These are phyloP conservation scores for Penicillium sp. DNA, from an alignment of 2,329 filamentous ascomycete species.

Conservation along the genomic window DNA sequence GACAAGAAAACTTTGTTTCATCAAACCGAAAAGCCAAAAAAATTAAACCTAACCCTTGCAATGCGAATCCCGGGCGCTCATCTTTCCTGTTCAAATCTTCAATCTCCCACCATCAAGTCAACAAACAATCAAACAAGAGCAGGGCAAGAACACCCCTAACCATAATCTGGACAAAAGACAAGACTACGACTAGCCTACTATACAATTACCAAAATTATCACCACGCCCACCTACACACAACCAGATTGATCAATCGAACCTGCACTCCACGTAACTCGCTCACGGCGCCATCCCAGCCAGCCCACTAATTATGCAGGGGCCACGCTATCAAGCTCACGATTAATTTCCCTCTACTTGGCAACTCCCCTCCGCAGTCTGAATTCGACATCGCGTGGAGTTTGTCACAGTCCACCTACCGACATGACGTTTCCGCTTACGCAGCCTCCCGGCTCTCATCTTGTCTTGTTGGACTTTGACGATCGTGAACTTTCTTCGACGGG, in stretches of 20 bases:
- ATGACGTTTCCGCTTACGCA: conserved; percentile 32
- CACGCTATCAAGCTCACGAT: conserved; percentile 10
- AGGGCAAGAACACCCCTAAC: too few species aligned
- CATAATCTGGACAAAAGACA: too few species aligned
- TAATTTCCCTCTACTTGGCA: conserved; percentile 17
- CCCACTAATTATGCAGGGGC: conserved; percentile 25
- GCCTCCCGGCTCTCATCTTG: background rate
- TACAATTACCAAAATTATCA: background rate
- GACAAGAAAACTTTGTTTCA: too few species aligned
- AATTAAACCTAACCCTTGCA: too few species aligned
- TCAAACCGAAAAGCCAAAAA: too few species aligned
- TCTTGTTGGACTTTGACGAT: too few species aligned
- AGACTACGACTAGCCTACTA: background rate
- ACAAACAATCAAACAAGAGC: too few species aligned
- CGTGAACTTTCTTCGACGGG: too few species aligned
- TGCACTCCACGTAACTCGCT: conserved; percentile 9
- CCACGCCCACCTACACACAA: background rate
- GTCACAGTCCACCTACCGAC: conserved; percentile 1
- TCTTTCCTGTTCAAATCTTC: too few species aligned
- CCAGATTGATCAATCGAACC: background rate
- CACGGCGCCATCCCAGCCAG: background rate
- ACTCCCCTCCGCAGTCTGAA: background rate
- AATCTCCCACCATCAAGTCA: too few species aligned
- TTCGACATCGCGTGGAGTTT: conserved; percentile 8
- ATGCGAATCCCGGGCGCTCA: too few species aligned